Conservation (phyloP, 139 green algal species). For the Coelastrella sp. region DNA sequence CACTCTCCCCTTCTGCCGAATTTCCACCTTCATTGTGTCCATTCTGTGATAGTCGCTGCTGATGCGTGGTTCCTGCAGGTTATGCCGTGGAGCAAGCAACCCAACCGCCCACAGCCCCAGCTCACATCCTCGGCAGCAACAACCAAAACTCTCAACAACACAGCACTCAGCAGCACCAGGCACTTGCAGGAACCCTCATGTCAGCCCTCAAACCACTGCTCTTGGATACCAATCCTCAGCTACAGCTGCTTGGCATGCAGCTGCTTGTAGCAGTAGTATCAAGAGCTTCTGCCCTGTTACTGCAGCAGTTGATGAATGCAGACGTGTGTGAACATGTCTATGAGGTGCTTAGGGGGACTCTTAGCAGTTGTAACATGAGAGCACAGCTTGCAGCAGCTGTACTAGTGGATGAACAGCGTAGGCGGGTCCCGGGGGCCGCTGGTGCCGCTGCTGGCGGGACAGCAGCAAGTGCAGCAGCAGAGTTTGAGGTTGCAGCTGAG, state of each 20-base stretch:
- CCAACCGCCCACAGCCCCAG: conserved; percentile 12
- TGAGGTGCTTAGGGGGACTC: conserved; percentile 34
- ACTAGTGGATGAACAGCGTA: background rate
- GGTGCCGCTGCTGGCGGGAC: background rate
- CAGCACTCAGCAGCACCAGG: background rate
- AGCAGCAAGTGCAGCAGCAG: background rate
- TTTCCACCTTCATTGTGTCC: background rate
- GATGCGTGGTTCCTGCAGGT: background rate
- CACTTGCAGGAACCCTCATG: background rate
- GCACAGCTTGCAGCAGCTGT: background rate
- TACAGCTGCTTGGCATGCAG: conserved; percentile 1
- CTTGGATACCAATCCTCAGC: background rate
- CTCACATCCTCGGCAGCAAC: background rate
- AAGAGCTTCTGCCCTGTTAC: background rate
- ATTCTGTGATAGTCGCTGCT: background rate
- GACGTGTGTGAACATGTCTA: conserved; percentile 38
- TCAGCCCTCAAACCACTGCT: background rate
- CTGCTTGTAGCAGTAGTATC: background rate
- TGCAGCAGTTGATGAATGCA: conserved; percentile 6
- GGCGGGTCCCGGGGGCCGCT: background rate
- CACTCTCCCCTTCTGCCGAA: background rate
- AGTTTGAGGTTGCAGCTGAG: conserved; percentile 6
- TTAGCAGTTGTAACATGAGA: conserved; percentile 13
- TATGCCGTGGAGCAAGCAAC: conserved; percentile 22
- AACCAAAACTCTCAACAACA: too few relatives aligned